Evolutionary conservation across 768 basidiomycete species (phyloP).

Genomic region (Suillus paluster): DNA sequence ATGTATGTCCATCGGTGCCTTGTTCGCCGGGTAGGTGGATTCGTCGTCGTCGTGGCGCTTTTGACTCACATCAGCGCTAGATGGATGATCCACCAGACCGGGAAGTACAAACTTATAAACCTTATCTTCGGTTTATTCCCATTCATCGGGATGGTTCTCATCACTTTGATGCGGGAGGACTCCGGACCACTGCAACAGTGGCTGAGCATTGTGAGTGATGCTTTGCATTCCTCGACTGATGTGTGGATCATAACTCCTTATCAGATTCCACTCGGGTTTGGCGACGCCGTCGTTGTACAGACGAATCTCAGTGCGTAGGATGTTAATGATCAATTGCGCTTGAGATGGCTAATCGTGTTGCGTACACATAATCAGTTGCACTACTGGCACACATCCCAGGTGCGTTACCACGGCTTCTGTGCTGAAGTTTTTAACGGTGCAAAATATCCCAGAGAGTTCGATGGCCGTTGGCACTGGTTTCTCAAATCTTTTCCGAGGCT

Average conservation of each 20-base stretch:
- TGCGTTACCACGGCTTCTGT: conserved; percentile 25
- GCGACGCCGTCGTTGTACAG: conserved; percentile 67
- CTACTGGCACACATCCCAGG: conserved; percentile 58
- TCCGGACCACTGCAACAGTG: conserved; percentile 50
- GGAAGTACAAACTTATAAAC: conserved; percentile 54
- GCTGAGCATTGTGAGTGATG: conserved; percentile 51
- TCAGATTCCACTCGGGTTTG: conserved; percentile 66
- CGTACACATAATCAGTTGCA: conserved; percentile 46
- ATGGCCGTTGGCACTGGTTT: conserved; percentile 67
- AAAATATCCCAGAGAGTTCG: conserved; percentile 32
- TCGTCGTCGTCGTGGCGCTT: background rate
- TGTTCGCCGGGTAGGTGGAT: conserved; percentile 51
- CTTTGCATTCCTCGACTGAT: background rate
- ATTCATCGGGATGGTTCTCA: conserved; percentile 49
- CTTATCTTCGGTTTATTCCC: conserved; percentile 55
- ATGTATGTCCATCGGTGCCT: conserved; percentile 50
- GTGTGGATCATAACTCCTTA: conserved; percentile 10
- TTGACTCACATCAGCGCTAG: conserved; percentile 19
- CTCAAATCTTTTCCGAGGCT: conserved; percentile 60
- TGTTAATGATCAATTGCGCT: conserved; percentile 7
- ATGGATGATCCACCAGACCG: conserved; percentile 57
- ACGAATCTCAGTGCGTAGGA: conserved; percentile 55
- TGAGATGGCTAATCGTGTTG: conserved; percentile 11
- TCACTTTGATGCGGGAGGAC: conserved; percentile 46
- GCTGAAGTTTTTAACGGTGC: conserved; percentile 6